Evolutionary conservation across 2,329 filamentous ascomycete species (phyloP).

Genomic region (Purpureocillium lavendulum): DNA sequence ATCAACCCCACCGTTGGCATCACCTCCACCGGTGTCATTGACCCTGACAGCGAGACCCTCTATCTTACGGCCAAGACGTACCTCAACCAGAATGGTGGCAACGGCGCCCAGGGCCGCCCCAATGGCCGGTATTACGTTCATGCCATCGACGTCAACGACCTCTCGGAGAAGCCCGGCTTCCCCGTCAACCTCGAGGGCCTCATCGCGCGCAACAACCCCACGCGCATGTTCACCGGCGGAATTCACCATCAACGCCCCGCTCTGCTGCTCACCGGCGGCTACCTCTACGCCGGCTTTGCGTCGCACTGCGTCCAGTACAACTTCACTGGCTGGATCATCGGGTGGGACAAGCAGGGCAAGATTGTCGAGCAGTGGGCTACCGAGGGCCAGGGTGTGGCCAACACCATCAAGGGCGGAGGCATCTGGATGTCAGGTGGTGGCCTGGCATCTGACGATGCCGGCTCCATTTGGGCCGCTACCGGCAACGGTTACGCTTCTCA

Average conservation of each 20-base stretch:
- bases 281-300: conserved; percentile 44
- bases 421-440: conserved; percentile 34
- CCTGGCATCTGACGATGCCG: conserved; percentile 27
- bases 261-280: conserved; percentile 34
- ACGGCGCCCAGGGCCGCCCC: conserved; percentile 21
- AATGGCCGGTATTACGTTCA: conserved; percentile 28
- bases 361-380: conserved; percentile 31
- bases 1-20: conserved; percentile 38
- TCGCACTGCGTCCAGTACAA: conserved; percentile 49
- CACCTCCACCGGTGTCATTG: conserved; percentile 36
- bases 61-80: conserved; percentile 37
- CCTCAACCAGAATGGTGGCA: conserved; percentile 18
- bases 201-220: conserved; percentile 34
- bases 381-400: conserved; percentile 28
- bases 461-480: conserved; percentile 28
- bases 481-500: conserved; percentile 34
- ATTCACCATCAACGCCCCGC: conserved; percentile 43
- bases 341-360: conserved; percentile 33
- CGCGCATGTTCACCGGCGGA: conserved; percentile 42
- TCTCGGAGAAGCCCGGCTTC: conserved; percentile 30
- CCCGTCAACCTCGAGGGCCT: conserved; percentile 39
- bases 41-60: conserved; percentile 33
- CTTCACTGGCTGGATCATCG: conserved; percentile 44
- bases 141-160: conserved; percentile 28
- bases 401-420: conserved; percentile 30